phyloP scores from a whole-genome alignment of 2,329 filamentous ascomycete species.

The Venturia aucupariae region DNA sequence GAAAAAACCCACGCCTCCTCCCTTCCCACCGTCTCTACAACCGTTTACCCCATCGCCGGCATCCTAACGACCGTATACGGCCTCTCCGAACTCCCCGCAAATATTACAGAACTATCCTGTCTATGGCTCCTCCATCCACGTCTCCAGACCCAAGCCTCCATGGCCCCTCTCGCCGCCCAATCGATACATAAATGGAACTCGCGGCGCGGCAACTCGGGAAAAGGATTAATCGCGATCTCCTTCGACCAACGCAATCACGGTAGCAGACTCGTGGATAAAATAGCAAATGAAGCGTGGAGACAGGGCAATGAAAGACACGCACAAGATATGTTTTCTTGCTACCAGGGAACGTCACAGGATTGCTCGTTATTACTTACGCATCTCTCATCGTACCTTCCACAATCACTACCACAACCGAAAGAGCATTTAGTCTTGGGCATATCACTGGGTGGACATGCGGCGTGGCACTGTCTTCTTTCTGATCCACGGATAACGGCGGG shows the following conservation, averaged over 20 bases:
- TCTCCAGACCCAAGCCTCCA: constrained; percentile 58
- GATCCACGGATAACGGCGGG: constrained; percentile 72
- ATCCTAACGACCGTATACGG: constrained; percentile 75
- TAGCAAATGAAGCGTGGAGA: constrained; percentile 70
- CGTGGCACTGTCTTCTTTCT: constrained; percentile 72
- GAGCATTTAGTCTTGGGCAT: constrained; percentile 72
- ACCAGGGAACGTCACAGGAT: constrained; percentile 66
- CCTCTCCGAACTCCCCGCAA: constrained; percentile 57
- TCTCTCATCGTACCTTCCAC: constrained; percentile 65
- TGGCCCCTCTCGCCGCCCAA: constrained; percentile 64
- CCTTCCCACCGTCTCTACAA: constrained; percentile 47
- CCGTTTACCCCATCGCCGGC: constrained; percentile 64
- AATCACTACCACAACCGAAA: constrained; percentile 31
- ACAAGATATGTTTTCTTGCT: constrained; percentile 80
- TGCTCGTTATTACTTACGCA: constrained; percentile 67
- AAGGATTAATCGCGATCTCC: constrained; percentile 66
- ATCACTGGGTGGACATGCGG: constrained; percentile 77
- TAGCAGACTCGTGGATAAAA: constrained; percentile 53
- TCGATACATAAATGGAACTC: constrained; percentile 60
- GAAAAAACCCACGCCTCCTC: constrained; percentile 19
- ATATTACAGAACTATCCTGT: constrained; percentile 53
- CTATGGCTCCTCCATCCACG: constrained; percentile 91
- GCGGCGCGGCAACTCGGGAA: constrained; percentile 22
- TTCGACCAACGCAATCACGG: constrained; percentile 97
- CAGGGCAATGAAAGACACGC: constrained; percentile 73